These are phyloP conservation scores for Linnemannia schmuckeri DNA, from an alignment of 192 early-diverging fungal species.

Conservation along the genomic window DNA sequence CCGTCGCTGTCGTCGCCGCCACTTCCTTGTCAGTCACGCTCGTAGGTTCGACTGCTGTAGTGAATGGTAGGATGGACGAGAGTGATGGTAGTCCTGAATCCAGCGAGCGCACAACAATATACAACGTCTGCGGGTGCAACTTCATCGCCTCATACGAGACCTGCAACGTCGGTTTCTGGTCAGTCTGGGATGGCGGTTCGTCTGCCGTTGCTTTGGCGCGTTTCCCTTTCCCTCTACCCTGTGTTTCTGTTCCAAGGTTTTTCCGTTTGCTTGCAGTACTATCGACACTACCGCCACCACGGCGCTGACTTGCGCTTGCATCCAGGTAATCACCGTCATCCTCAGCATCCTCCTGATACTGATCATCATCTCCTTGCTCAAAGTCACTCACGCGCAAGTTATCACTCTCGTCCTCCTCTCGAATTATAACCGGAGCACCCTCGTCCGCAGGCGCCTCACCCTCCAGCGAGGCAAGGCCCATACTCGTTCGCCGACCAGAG, in stretches of 20 bases:
- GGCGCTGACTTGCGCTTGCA: neutral
- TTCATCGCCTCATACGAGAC: slow-evolving; percentile 14
- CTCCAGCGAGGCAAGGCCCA: slow-evolving; percentile 14
- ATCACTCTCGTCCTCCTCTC: slow-evolving; percentile 45
- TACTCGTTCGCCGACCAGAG: slow-evolving; percentile 7
- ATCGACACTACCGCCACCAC: neutral
- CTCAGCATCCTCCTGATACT: neutral
- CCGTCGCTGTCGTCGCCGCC: neutral
- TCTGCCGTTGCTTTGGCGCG: neutral
- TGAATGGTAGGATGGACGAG: slow-evolving; percentile 14
- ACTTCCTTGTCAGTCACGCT: neutral
- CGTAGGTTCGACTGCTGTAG: neutral
- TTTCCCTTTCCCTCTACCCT: neutral
- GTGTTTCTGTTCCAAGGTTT: neutral
- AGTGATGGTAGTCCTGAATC: neutral
- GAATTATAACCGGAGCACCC: neutral
- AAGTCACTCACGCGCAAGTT: slow-evolving; percentile 36
- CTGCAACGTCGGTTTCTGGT: slow-evolving; percentile 48
- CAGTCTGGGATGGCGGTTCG: neutral
- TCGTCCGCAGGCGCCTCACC: neutral
- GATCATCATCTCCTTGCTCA: neutral
- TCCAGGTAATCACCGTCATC: slow-evolving; percentile 9
- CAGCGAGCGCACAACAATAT: slow-evolving; percentile 26
- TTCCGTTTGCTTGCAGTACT: slow-evolving; percentile 9
- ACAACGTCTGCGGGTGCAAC: slow-evolving; percentile 38